Base-by-base conservation (phyloP, 495 filamentous ascomycete species). In the Poronia punctata region DNA sequence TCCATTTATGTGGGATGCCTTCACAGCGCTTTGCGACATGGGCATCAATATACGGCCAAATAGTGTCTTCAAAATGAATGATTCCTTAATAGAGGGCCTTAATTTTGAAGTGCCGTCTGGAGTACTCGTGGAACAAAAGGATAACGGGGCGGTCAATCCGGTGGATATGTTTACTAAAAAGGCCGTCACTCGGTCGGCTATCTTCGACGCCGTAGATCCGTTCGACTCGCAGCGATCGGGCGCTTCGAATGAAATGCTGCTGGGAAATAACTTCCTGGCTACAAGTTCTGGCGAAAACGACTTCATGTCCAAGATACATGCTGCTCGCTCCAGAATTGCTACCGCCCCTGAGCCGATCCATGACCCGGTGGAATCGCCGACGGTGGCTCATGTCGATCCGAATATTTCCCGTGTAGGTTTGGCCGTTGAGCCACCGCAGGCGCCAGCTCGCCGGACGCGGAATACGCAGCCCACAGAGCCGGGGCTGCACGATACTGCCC, bases 1-100 rank as follows among this genome's bases (percentile, higher is more conserved):
- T 54, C 89, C 92, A 0, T 94, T 97, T 63, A 89, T 94, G 78
- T 97, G 93, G 92, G 92, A 98, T 68, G 93, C 93, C 0, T 96
- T 95, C 59, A 71, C 80, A 14, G 80, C 74, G n/a, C 66, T 98
- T 3, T 72, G 60, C 35, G 62, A 62, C 43, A 64, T 73, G 87
- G 87, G 86, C 6, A 78, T 83, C 26, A 76, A 77, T 47, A 70
- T 96, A 20, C 74, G 82, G 30, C 78, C 88, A 27, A 66, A 79
- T 14, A 95, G 90, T 53, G 84, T 97, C 44, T 98, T 90, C 64
- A 86, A 82, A 56, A 68, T 85, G 48, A 87, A 49, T 31, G 67
- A 71, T 28, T 43, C 44, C 7, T 54, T 73, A 35, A 48, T 67
- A 32, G 67, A 66, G 19, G 58, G 53, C 15, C 59, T 54, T 12